These are phyloP conservation scores for Nicotiana knightiana DNA, from an alignment of 257 asterid genomes.

Conservation along the genomic window DNA sequence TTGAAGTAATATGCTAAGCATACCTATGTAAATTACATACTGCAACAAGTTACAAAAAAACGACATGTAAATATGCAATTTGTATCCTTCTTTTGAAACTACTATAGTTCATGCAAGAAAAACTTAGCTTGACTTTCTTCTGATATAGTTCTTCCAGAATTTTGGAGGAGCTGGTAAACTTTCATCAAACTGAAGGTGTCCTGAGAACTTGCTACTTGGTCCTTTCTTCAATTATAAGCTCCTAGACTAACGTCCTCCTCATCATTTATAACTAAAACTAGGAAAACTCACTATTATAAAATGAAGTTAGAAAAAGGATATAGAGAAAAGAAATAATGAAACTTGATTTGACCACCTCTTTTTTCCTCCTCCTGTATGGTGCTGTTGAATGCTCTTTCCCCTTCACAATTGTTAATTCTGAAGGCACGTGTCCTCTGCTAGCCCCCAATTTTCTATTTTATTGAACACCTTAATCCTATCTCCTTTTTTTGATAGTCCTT, in stretches of 20 bases:
- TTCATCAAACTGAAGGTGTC: background rate
- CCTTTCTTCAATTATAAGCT: background rate
- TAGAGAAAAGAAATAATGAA: background rate
- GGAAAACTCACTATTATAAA: background rate
- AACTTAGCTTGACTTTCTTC: background rate
- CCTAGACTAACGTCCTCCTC: background rate
- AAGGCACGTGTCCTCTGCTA: background rate
- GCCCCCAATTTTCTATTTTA: background rate
- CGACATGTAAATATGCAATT: slow-evolving; percentile 1
- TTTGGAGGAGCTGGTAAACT: background rate
- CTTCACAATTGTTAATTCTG: background rate
- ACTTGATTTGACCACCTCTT: background rate
- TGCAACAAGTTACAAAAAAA: background rate
- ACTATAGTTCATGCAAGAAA: background rate
- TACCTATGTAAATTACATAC: background rate
- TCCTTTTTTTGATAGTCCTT: background rate
- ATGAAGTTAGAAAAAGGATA: background rate
- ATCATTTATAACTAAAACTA: background rate
- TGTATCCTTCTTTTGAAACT: background rate
- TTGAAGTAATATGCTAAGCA: background rate
- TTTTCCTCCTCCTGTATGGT: background rate
- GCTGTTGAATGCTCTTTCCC: slow-evolving; percentile 1
- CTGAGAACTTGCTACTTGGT: background rate
- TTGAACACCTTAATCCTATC: background rate
- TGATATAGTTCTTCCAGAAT: background rate